These are phyloP conservation scores for Leptographium flavum DNA, from an alignment of 2,329 filamentous ascomycete genomes.

Conservation along the genomic window DNA sequence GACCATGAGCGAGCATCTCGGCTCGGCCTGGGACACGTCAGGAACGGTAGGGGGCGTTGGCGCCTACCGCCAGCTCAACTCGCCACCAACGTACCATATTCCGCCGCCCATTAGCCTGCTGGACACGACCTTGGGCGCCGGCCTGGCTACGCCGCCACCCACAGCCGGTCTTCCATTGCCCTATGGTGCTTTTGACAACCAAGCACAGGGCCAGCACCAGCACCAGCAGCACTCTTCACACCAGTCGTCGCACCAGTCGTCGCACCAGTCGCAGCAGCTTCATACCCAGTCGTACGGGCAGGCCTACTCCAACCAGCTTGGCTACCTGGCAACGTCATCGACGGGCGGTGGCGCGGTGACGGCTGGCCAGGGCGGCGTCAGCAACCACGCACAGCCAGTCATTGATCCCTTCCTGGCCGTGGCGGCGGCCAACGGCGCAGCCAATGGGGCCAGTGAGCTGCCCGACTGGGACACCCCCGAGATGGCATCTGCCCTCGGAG, in stretches of 20 bases:
- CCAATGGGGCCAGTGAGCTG: slow-evolving; percentile 6
- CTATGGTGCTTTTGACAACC: slow-evolving; percentile 14
- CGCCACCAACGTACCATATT: slow-evolving; percentile 4
- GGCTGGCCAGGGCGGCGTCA: too few species aligned
- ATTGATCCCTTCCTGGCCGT: slow-evolving; percentile 17
- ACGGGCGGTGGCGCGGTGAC: slow-evolving; percentile 10
- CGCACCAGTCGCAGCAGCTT: slow-evolving; percentile 3
- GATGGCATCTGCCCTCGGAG: slow-evolving; percentile 10
- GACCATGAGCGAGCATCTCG: slow-evolving; percentile 43
- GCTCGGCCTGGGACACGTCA: slow-evolving; percentile 13
- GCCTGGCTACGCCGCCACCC: slow-evolving; percentile 42
- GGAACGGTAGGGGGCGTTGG: not conserved
- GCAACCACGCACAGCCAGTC: slow-evolving; percentile 1
- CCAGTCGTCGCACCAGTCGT: slow-evolving; percentile 1
- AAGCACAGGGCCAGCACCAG: not conserved
- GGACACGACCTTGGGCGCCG: slow-evolving; percentile 32
- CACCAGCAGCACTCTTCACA: not conserved
- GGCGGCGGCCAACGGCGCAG: not conserved
- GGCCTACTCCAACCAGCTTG: slow-evolving; percentile 18
- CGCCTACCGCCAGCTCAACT: slow-evolving; percentile 7
- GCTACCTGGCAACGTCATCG: slow-evolving; percentile 22
- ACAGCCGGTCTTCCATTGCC: slow-evolving; percentile 34
- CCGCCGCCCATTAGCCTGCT: slow-evolving; percentile 23
- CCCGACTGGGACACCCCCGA: slow-evolving; percentile 12
- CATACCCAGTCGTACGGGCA: slow-evolving; percentile 6